Percentiles rank a stretch among this genome's conserved stretches.
Conservation (phyloP, 805 yeast species). For the Candida gorgasii region DNA sequence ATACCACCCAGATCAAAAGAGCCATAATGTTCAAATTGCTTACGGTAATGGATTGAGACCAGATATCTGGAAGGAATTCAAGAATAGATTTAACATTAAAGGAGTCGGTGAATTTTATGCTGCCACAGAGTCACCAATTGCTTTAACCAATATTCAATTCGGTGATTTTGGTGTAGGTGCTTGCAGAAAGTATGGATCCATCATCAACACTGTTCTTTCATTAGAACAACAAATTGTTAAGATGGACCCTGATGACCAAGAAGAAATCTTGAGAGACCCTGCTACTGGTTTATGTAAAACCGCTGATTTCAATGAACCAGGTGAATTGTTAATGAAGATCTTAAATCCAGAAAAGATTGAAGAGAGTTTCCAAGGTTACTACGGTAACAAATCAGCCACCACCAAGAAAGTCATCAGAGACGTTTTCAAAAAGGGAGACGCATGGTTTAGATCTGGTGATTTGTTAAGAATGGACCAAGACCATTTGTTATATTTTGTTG, state of each 20-base stretch:
- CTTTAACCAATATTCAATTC: constrained; percentile 74
- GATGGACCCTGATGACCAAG: constrained; percentile 80
- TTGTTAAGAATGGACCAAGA: constrained; percentile 66
- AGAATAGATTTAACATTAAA: constrained; percentile 69
- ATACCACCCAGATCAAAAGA: constrained; percentile 61
- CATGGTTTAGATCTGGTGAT: constrained; percentile 90
- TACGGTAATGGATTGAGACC: constrained; percentile 89
- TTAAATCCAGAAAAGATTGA: constrained; percentile 63
- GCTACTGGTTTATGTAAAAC: constrained; percentile 57
- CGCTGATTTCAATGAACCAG: constrained; percentile 67
- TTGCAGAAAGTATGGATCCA: constrained; percentile 73
- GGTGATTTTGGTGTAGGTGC: constrained; percentile 88
- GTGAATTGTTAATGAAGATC: constrained; percentile 82
- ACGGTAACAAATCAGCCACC: constrained; percentile 78
- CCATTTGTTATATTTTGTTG: constrained; percentile 79
- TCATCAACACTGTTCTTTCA: constrained; percentile 53
- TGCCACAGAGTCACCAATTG: constrained; percentile 90
- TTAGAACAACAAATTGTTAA: constrained; percentile 61
- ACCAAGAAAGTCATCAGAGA: constrained; percentile 70
- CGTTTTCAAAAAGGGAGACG: constrained; percentile 84
- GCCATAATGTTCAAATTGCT: constrained; percentile 66
- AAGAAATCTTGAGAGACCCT: constrained; percentile 68
- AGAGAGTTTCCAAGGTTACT: constrained; percentile 84
- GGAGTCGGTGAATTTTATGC: constrained; percentile 91
- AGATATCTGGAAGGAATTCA: constrained; percentile 85